Base-by-base conservation (phyloP, 2,329 filamentous ascomycete species). In the Penicillium sp. region DNA sequence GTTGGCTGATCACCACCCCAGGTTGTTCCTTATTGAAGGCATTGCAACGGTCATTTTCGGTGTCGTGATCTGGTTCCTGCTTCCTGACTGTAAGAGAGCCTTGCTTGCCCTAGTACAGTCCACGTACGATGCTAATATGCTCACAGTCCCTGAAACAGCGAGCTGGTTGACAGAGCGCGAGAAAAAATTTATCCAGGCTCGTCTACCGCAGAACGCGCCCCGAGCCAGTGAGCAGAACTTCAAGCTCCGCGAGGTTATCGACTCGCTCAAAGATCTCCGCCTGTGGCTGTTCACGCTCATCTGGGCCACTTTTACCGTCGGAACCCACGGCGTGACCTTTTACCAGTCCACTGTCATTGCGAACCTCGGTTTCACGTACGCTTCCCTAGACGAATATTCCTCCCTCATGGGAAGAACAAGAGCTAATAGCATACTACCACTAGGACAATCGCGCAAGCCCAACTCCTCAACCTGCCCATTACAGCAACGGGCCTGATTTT, bases 401-500 rank as follows among this genome's bases (percentile, higher is more conserved):
- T 6, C 26, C 31, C 31, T 8, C 31, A 11, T 7, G 13, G 17
- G 1, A 7, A 1, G 3, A 3, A 13, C 31, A 41, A 2, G 9
- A 19, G 30, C 29, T 31, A 51, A 29, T 41, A n/a, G n/a, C n/a
- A n/a, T n/a, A n/a, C n/a, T n/a, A n/a, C n/a, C n/a, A n/a, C n/a
- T n/a, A 58, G 56, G 11, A 52, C 47, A 23, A 58, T 58, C 23
- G 56, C 47, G 13, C 56, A 58, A 47, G 56, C 79, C 3, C 82
- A 84, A 64, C 76, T 85, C 0, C 79, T 84, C 50, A 84, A 84
- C 63, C 75, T 84, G 15, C 82, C 82, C 1, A 79, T 81, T 26
- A 78, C 81, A 0, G 71, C 81, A 15, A 70, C 79, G 9, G 75
- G 77, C 2, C 72, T 83, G 45, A 38, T 79, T 21, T 74, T 83